Evolutionary conservation across 2,329 filamentous ascomycete species (phyloP).

Genomic region (Pseudogymnoascus sp.): DNA sequence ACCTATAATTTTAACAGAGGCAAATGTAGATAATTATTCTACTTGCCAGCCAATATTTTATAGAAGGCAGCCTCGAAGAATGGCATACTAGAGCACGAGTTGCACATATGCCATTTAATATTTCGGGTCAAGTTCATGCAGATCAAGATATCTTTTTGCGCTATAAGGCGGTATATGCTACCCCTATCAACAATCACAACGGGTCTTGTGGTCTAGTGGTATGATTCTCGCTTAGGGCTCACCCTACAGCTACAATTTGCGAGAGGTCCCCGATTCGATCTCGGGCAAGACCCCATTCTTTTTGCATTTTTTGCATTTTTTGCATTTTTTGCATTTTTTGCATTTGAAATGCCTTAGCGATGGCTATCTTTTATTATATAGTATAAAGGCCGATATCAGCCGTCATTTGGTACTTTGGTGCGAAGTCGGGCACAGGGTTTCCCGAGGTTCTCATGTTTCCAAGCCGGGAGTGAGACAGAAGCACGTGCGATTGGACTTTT

Average conservation of each 20-base stretch:
- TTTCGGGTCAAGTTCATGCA: no score
- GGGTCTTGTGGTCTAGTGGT: constrained; percentile 9
- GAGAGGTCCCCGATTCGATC: constrained; percentile 9
- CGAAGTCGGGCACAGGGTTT: neutral
- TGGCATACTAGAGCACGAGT: neutral
- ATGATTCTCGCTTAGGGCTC: constrained; percentile 9
- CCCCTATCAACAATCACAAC: neutral
- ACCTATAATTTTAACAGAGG: neutral
- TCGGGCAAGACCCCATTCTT: constrained; percentile 6
- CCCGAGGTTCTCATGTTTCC: neutral
- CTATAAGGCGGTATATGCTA: neutral
- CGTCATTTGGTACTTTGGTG: neutral
- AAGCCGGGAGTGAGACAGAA: neutral
- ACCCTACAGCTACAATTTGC: constrained; percentile 10
- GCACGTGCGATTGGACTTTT: neutral
- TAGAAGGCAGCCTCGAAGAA: neutral
- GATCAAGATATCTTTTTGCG: no score
- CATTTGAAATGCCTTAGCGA: neutral
- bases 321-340: neutral
- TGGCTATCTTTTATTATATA: neutral
- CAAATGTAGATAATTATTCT: neutral
- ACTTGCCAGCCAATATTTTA: neutral
- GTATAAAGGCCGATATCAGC: neutral
- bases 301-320: neutral
- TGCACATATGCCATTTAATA: neutral